Evolutionary conservation across 192 early-diverging fungal species (phyloP).

Genomic region (Dissophora globulifera): DNA sequence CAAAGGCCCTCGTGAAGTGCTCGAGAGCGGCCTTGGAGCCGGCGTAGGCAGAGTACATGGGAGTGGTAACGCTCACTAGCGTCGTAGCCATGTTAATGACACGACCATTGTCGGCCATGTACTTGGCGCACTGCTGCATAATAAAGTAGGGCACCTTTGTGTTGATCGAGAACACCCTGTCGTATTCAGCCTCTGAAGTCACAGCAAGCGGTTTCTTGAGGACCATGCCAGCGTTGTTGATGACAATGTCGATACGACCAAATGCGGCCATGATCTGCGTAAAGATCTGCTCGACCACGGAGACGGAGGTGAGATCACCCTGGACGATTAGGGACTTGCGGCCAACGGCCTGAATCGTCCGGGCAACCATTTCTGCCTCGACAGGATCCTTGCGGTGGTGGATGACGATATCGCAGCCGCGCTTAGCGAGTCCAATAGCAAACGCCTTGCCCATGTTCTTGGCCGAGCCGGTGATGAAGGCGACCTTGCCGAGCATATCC

Average conservation of each 20-base stretch:
- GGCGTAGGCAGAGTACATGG: conserved; percentile 40
- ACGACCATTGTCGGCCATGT: conserved; percentile 49
- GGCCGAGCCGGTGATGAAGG: conserved; percentile 54
- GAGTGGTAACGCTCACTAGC: conserved; percentile 35
- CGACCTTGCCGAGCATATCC: conserved; percentile 53
- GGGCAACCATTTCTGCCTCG: conserved; percentile 34
- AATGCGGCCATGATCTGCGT: conserved; percentile 30
- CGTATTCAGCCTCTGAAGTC: conserved; percentile 50
- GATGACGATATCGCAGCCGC: conserved; percentile 49
- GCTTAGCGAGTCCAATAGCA: conserved; percentile 41
- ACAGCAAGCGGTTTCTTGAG: conserved; percentile 43
- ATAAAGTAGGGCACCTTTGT: conserved; percentile 55
- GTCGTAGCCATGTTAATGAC: conserved; percentile 55
- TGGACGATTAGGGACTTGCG: conserved; percentile 43
- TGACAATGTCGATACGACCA: conserved; percentile 53
- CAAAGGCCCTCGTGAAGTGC: conserved; percentile 47
- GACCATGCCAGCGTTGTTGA: conserved; percentile 52
- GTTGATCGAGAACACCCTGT: conserved; percentile 49
- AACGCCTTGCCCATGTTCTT: conserved; percentile 52
- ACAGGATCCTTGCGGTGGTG: conserved; percentile 40
- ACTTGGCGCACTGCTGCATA: conserved; percentile 47
- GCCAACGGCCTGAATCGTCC: conserved; percentile 39
- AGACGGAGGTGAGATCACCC: conserved; percentile 41
- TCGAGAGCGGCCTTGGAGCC: conserved; percentile 53
- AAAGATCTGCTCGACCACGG: conserved; percentile 40